Evolutionary conservation across 805 yeast genomes (phyloP).

Genomic region (Saccharomyces paradoxus): DNA sequence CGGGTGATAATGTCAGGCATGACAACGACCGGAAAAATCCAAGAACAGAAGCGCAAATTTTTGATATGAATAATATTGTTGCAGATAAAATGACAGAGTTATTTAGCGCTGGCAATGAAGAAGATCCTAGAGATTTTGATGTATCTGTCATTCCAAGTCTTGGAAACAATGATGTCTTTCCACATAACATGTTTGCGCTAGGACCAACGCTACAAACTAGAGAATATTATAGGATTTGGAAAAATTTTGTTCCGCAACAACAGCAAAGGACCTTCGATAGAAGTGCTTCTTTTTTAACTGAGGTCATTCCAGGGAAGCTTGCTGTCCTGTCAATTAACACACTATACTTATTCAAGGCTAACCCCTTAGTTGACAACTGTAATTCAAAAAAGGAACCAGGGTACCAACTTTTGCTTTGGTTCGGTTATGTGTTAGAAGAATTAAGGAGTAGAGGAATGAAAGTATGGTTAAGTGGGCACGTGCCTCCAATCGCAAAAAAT

Average conservation of each 20-base stretch:
- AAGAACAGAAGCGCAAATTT: constrained; percentile 62
- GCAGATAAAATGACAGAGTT: constrained; percentile 43
- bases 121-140: constrained; percentile 38
- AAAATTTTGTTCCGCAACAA: constrained; percentile 61
- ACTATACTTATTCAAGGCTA: constrained; percentile 61
- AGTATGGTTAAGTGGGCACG: constrained; percentile 85
- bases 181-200: constrained; percentile 75
- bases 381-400: constrained; percentile 71
- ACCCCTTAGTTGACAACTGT: constrained; percentile 79
- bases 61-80: constrained; percentile 56
- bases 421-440: constrained; percentile 66
- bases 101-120: constrained; percentile 42
- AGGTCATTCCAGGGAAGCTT: constrained; percentile 69
- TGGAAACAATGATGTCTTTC: constrained; percentile 85
- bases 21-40: constrained; percentile 72
- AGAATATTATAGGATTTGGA: constrained; percentile 69
- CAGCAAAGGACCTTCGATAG: constrained; percentile 68
- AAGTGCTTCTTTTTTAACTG: constrained; percentile 67
- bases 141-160: constrained; percentile 58
- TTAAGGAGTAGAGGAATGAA: constrained; percentile 66
- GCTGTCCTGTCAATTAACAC: constrained; percentile 78
- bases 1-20: constrained; percentile 83
- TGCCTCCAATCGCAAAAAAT: constrained; percentile 77
- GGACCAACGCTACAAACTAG: constrained; percentile 88
- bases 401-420: constrained; percentile 66